Conservation (phyloP, 805 yeast species). For the Kuraishia hungarica region DNA sequence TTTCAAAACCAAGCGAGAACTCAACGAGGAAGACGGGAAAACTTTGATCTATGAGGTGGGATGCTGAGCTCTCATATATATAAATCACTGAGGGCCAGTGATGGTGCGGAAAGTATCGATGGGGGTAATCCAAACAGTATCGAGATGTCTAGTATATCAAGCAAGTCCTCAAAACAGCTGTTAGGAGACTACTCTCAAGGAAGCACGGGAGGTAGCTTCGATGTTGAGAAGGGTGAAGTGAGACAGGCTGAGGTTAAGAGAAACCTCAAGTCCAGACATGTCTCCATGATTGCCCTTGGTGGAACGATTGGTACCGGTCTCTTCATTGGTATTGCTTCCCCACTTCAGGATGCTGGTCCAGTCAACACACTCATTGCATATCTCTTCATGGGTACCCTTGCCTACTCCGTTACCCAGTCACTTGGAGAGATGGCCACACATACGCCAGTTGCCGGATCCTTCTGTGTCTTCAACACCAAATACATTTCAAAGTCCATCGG, state of each 20-base stretch:
- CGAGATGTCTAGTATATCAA: not conserved
- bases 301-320: conserved; percentile 81
- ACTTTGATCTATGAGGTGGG: not conserved
- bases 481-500: conserved; percentile 48
- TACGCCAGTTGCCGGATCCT: conserved; percentile 46
- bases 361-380: conserved; percentile 56
- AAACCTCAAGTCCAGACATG: conserved; percentile 40
- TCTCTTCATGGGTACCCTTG: conserved; percentile 60
- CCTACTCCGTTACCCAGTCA: conserved; percentile 53
- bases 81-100: not conserved
- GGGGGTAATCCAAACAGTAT: not conserved
- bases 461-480: conserved; percentile 44
- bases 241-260: conserved; percentile 24
- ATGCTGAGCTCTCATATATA: not conserved
- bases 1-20: too few relatives aligned
- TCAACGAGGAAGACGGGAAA: not conserved
- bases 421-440: conserved; percentile 50
- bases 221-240: not conserved
- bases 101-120: not conserved
- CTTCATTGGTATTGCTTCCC: conserved; percentile 67
- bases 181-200: not conserved
- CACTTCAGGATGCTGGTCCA: conserved; percentile 66
- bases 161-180: not conserved
- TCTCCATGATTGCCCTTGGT: conserved; percentile 64
- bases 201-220: not conserved